Evolutionary conservation across 2,329 filamentous ascomycete genomes (phyloP), one percentile per base, ranked within the genome.

Genomic region (Aspergillus felis): DNA sequence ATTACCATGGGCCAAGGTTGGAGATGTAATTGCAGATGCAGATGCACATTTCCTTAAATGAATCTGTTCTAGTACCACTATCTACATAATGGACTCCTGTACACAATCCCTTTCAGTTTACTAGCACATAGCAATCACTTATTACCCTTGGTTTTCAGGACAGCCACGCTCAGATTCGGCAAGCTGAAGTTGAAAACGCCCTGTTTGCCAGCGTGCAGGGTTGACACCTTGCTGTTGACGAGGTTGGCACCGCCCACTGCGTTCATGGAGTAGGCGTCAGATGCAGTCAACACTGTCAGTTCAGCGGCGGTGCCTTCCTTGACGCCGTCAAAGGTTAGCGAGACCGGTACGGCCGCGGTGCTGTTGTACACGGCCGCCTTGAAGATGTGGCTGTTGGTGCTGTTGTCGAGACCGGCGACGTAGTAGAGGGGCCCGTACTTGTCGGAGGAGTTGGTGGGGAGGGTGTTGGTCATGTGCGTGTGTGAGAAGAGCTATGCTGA

Each of bases 281-380:
- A 65, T 3, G 74, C 74, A 2, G 72, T 79, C 51, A 81, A 60
- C 14, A 78, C 71, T 0, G 78, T 81, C 58, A 81, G 58, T 22
- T 72, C 70, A 0, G 71, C 74, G 6, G 57, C 64, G 0, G 72
- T 65, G 5, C 74, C 72, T 2, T 63, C 54, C 12, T 58, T 53
- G 4, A 77, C 64, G 3, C 74, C 73, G 4, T 74, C 70, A 41
- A 78, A 76, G 3, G 65, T 61, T 3, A 78, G 55, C 4, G 68
- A 67, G 4, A 77, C 65, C 0, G 71, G 66, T 0, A 76, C 69
- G 17, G 68, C 63, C 3, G 62, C 68, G 17, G 79, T 80, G 51
- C 74, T 77, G 62, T 81, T 81, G 66, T 80, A 82, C 0, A 77
- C 74, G n/a, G 78, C 79, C 3, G 72, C 74, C 65, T 82, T 82